Percentiles rank a stretch among this genome's conserved stretches.
phyloP scores from a whole-genome alignment of 441 rosid genomes.

The Sinapis alba region DNA sequence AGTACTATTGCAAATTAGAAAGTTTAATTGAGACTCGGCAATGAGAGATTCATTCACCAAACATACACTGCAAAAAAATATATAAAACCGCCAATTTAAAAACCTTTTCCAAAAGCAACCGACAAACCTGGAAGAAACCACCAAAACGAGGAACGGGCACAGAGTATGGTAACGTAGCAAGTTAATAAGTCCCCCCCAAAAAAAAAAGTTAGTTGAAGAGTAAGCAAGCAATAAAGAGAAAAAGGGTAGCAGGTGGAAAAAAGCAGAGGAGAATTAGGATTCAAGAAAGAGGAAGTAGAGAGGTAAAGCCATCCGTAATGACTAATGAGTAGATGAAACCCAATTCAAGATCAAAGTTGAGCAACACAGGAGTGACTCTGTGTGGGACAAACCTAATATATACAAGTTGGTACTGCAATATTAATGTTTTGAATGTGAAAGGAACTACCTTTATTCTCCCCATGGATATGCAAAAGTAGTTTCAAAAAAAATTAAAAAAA shows the following conservation, averaged over 20 bases:
- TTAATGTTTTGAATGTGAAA: constrained; percentile 21
- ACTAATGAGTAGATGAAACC: too few relatives aligned
- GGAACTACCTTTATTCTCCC: not conserved
- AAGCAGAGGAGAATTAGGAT: not conserved
- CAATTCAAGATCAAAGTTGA: not conserved
- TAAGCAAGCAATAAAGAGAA: constrained; percentile 23
- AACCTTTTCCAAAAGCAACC: constrained; percentile 17
- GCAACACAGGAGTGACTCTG: too few relatives aligned
- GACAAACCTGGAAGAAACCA: constrained; percentile 36
- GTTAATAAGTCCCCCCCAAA: constrained; percentile 8
- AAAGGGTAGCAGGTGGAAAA: not conserved
- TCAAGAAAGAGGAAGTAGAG: too few relatives aligned
- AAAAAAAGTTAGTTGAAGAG: constrained; percentile 27
- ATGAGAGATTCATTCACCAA: not conserved
- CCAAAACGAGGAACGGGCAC: constrained; percentile 34
- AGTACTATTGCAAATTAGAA: not conserved
- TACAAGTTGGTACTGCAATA: not conserved
- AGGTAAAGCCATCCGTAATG: not conserved
- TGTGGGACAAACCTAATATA: too few relatives aligned
- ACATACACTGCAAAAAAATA: not conserved
- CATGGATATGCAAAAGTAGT: constrained; percentile 9
- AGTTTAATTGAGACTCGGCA: not conserved
- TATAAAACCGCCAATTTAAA: not conserved
- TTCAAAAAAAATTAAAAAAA: not conserved
- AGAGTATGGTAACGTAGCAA: not conserved